Percentiles rank a stretch among this genome's conserved stretches.
These are phyloP conservation scores for Ricinus communis DNA, from an alignment of 345 rosid species.

Conservation along the genomic window DNA sequence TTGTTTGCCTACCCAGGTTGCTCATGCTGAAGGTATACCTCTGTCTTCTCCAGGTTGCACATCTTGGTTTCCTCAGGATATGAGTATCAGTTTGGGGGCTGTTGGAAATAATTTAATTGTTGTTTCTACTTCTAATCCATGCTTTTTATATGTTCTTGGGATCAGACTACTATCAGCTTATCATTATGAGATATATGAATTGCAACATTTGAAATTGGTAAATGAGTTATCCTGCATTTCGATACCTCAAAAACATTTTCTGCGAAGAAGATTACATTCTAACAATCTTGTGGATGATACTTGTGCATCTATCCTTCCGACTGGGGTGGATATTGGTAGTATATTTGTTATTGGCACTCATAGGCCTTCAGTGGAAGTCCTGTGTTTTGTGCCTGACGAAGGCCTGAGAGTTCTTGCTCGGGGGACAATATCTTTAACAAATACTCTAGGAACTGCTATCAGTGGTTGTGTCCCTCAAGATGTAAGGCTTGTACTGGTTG, in stretches of 20 bases:
- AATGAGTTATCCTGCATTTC: slow-evolving; percentile 90
- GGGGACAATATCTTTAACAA: slow-evolving; percentile 65
- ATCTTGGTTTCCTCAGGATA: slow-evolving; percentile 75
- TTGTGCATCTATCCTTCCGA: slow-evolving; percentile 44
- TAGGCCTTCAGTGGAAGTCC: slow-evolving; percentile 91
- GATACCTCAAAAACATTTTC: slow-evolving; percentile 61
- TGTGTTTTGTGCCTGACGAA: slow-evolving; percentile 58
- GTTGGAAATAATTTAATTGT: slow-evolving; percentile 69
- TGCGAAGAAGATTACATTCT: slow-evolving; percentile 39
- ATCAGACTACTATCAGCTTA: slow-evolving; percentile 54
- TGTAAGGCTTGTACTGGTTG: slow-evolving; percentile 87
- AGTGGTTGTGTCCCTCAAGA: slow-evolving; percentile 95
- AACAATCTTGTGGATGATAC: slow-evolving; percentile 28
- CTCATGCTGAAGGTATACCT: slow-evolving; percentile 78
- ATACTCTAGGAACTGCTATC: slow-evolving; percentile 63
- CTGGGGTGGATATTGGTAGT: slow-evolving; percentile 58
- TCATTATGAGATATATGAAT: slow-evolving; percentile 66
- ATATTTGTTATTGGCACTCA: slow-evolving; percentile 92
- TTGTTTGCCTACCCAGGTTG: slow-evolving; percentile 82
- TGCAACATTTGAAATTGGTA: slow-evolving; percentile 72
- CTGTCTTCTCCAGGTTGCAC: slow-evolving; percentile 68
- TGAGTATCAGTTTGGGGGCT: slow-evolving; percentile 90
- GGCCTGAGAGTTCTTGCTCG: slow-evolving; percentile 81
- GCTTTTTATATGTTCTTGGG: slow-evolving; percentile 74
- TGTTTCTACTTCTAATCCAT: slow-evolving; percentile 93